phyloP scores from a whole-genome alignment of 192 early-diverging fungal genomes.

The Chytriomyces sp. region DNA sequence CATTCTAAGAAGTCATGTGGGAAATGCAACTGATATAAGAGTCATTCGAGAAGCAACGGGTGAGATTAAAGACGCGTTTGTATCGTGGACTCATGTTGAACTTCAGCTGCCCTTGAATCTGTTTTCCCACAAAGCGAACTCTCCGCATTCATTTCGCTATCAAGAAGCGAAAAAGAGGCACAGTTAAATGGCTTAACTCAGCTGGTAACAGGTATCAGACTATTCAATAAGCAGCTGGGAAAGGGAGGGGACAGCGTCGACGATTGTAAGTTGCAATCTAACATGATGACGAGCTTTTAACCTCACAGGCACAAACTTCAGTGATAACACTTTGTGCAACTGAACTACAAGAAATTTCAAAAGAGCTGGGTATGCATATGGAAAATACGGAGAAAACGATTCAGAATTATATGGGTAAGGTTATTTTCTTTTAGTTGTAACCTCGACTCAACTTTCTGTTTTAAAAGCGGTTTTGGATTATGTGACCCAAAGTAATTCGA shows the following conservation, averaged over 20 bases:
- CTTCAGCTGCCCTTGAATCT: conserved; percentile 60
- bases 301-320: neutral
- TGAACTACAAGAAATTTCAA: conserved; percentile 44
- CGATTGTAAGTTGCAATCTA: conserved; percentile 39
- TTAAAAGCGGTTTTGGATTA: conserved; percentile 48
- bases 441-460: no score
- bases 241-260: conserved; percentile 64
- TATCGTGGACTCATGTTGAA: neutral
- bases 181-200: conserved; percentile 62
- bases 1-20: conserved; percentile 54
- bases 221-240: conserved; percentile 63
- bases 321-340: conserved; percentile 48
- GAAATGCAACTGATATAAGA: conserved; percentile 58
- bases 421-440: neutral
- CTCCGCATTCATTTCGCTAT: conserved; percentile 53
- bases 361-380: conserved; percentile 33
- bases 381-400: conserved; percentile 45
- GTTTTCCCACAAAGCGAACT: conserved; percentile 66
- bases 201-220: conserved; percentile 60
- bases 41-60: conserved; percentile 63
- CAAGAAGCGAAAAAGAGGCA: conserved; percentile 57
- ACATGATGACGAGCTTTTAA: neutral
- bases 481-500: conserved; percentile 28
- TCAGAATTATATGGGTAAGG: conserved; percentile 48
- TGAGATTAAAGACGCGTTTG: conserved; percentile 10